Percentiles rank a stretch among this genome's conserved stretches.
Conservation (phyloP, 164 flowering plant genomes). For the Annona cherimola region DNA sequence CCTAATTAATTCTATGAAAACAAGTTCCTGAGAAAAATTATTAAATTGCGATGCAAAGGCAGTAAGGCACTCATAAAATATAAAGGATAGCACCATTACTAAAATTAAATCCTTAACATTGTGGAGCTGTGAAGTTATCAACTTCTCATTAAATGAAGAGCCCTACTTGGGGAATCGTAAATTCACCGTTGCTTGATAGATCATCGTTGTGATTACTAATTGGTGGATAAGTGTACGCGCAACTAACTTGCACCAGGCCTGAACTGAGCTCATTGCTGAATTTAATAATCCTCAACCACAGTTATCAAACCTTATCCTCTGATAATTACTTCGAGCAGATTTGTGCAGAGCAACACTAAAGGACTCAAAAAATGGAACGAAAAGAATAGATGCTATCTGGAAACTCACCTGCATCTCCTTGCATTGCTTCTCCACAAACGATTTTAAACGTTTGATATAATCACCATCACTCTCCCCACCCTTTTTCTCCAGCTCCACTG, state of each 20-base stretch:
- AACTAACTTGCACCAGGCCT: no score
- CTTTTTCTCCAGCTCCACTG: constrained; percentile 81
- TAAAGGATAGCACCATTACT: not conserved
- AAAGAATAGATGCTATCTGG: not conserved
- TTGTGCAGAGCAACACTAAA: not conserved
- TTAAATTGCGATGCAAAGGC: no score
- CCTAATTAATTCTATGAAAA: no score
- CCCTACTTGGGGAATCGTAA: no score
- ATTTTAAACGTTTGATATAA: constrained; percentile 68
- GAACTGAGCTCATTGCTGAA: no score
- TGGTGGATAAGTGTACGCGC: no score
- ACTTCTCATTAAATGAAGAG: no score
- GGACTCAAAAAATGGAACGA: not conserved
- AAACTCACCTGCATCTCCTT: constrained; percentile 80
- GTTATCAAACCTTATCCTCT: not conserved
- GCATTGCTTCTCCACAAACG: constrained; percentile 82
- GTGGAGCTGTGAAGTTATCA: not conserved
- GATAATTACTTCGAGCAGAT: not conserved
- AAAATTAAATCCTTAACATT: no score
- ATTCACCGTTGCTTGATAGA: no score
- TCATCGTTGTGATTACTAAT: no score
- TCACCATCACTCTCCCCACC: constrained; percentile 68
- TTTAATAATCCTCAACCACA: not conserved
- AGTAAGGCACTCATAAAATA: not conserved
- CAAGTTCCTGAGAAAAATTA: no score